Percentiles rank a stretch among this genome's conserved stretches.
phyloP scores from a whole-genome alignment of 768 basidiomycete genomes.

The Hebeloma cylindrosporum region DNA sequence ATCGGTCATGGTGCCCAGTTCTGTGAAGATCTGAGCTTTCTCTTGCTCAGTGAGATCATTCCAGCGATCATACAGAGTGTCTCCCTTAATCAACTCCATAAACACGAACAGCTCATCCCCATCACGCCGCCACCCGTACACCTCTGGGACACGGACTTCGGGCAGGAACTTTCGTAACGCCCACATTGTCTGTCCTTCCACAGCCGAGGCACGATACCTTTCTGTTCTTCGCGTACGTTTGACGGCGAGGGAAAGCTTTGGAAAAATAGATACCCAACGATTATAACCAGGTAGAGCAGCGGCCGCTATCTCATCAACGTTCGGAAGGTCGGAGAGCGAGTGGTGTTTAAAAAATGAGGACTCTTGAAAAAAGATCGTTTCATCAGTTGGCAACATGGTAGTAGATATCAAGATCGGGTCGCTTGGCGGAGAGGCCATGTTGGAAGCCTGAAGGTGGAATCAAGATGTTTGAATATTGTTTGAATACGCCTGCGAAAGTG shows the following conservation, averaged over 20 bases:
- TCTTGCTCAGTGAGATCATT: slow-evolving; percentile 1
- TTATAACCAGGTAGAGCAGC: not conserved
- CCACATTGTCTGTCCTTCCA: slow-evolving; percentile 1
- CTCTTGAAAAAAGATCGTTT: slow-evolving; percentile 1
- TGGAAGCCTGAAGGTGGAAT: too few relatives aligned
- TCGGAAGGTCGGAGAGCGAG: not conserved
- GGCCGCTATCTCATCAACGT: not conserved
- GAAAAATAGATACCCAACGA: not conserved
- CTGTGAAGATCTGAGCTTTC: not conserved
- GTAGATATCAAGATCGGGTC: not conserved
- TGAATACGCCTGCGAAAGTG: too few relatives aligned
- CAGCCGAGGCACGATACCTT: not conserved
- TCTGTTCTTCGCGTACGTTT: not conserved
- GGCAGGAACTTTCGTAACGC: not conserved
- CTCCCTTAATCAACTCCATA: slow-evolving; percentile 8
- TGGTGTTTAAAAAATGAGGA: not conserved
- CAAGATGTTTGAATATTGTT: too few relatives aligned
- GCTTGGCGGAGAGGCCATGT: too few relatives aligned
- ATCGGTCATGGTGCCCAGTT: not conserved
- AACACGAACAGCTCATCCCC: slow-evolving; percentile 1
- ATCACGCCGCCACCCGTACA: slow-evolving; percentile 5
- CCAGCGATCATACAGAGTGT: slow-evolving; percentile 7
- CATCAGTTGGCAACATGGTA: not conserved
- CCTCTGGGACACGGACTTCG: not conserved
- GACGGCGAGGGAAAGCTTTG: not conserved